A percentile compares a stretch with the other conserved stretches of the same genome.
Conservation (phyloP, 208 protist species). For the Herpetomonas tarakana region DNA sequence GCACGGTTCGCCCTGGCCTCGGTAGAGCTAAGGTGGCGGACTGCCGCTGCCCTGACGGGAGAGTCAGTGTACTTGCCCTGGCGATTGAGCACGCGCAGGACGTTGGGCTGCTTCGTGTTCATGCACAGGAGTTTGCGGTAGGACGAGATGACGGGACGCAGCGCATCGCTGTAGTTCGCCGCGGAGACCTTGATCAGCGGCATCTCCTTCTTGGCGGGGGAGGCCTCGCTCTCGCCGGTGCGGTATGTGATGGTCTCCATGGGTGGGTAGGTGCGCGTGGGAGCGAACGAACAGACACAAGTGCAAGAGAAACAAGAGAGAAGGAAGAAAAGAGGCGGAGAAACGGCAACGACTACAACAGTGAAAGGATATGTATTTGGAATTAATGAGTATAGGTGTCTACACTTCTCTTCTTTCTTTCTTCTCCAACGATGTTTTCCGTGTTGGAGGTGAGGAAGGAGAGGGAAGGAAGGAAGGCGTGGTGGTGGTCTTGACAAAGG, state of each 20-base stretch:
- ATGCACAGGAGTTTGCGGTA: slow-evolving; percentile 76
- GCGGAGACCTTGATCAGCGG: slow-evolving; percentile 70
- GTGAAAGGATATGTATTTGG: too few species aligned
- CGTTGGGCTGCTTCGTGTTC: slow-evolving; percentile 80
- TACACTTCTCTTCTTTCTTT: slow-evolving; percentile 3
- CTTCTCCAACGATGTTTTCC: neutral
- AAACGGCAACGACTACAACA: slow-evolving; percentile 3
- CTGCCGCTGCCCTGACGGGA: slow-evolving; percentile 35
- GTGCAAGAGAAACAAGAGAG: neutral
- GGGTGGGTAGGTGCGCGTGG: too few species aligned
- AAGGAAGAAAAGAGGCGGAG: neutral
- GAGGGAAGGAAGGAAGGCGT: neutral
- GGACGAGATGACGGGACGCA: slow-evolving; percentile 51
- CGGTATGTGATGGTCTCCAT: slow-evolving; percentile 76
- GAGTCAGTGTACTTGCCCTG: slow-evolving; percentile 67
- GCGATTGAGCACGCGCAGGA: slow-evolving; percentile 69
- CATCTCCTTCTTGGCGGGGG: slow-evolving; percentile 57
- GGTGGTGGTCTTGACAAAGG: neutral
- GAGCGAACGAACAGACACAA: neutral
- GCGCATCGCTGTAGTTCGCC: slow-evolving; percentile 36
- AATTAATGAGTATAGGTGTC: neutral
- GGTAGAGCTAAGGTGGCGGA: slow-evolving; percentile 60
- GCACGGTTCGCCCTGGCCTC: slow-evolving; percentile 45
- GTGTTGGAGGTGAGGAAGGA: neutral
- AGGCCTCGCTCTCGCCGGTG: slow-evolving; percentile 47